Percentiles rank a stretch among this genome's conserved stretches.
Evolutionary conservation across 176 grass and related monocot species (phyloP).

Genomic region (Aegilops longissima): DNA sequence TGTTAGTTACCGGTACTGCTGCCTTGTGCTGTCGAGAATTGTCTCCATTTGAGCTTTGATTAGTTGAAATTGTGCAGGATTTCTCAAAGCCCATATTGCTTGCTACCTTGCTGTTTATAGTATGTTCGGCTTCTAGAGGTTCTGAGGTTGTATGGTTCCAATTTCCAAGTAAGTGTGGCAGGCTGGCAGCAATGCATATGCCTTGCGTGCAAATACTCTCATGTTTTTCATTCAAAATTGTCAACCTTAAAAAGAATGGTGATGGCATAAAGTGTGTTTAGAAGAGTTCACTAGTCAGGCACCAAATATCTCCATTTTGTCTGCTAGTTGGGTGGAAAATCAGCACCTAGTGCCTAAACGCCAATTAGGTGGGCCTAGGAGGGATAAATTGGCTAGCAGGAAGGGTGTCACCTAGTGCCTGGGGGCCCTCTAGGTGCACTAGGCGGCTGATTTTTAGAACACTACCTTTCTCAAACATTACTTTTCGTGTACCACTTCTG

Average conservation of each 20-base stretch:
- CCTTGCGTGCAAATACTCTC: slow-evolving; percentile 1
- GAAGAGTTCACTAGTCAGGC: not conserved
- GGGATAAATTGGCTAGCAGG: not conserved
- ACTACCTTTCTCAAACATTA: not conserved
- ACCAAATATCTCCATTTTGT: not conserved
- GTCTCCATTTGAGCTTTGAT: slow-evolving; percentile 14
- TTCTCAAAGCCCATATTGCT: not conserved
- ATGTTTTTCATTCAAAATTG: not conserved
- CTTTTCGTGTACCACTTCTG: not conserved
- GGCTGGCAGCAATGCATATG: too few relatives aligned
- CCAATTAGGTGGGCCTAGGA: not conserved
- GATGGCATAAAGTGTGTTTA: not conserved
- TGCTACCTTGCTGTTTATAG: slow-evolving; percentile 1
- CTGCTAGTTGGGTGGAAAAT: not conserved
- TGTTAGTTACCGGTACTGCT: not conserved
- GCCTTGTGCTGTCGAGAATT: not conserved
- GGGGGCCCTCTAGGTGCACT: not conserved
- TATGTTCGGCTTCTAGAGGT: not conserved
- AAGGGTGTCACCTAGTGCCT: not conserved
- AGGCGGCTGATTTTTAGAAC: not conserved
- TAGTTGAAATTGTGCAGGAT: slow-evolving; percentile 4
- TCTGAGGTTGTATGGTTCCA: not conserved
- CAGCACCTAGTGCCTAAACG: not conserved
- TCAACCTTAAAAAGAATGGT: not conserved
- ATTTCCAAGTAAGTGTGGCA: not conserved